Evolutionary conservation across 768 basidiomycete genomes (phyloP).

Genomic region (Lactarius evosmus): DNA sequence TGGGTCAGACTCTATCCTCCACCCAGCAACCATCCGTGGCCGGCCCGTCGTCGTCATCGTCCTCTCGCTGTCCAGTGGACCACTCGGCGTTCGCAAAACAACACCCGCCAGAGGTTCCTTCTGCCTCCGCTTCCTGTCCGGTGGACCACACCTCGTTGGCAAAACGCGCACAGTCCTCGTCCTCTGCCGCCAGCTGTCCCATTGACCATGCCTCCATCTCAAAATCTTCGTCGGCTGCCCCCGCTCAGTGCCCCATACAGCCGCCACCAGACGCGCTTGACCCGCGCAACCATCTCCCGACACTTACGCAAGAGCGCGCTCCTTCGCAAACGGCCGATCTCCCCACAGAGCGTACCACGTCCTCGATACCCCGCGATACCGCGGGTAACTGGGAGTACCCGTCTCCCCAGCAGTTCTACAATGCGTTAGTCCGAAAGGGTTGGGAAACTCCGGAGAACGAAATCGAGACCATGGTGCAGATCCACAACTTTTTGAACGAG

Average conservation of each 20-base stretch:
- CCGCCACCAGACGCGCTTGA: constrained; percentile 60
- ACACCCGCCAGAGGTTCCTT: constrained; percentile 13
- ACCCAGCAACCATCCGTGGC: constrained; percentile 2
- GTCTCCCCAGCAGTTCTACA: constrained; percentile 96
- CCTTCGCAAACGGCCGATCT: constrained; percentile 56
- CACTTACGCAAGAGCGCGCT: constrained; percentile 66
- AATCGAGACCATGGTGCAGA: constrained; percentile 95
- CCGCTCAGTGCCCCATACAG: constrained; percentile 61
- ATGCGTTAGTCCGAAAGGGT: constrained; percentile 92
- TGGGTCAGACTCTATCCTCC: constrained; percentile 24
- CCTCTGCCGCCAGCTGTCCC: constrained; percentile 38
- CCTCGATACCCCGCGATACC: constrained; percentile 78
- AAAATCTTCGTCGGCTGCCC: constrained; percentile 19
- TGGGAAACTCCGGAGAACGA: constrained; percentile 97
- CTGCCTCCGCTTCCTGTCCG: constrained; percentile 28
- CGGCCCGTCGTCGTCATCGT: constrained; percentile 24
- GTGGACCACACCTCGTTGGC: constrained; percentile 21
- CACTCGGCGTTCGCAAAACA: constrained; percentile 21
- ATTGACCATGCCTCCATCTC: constrained; percentile 35
- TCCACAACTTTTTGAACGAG: constrained; percentile 98
- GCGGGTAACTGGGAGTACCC: constrained; percentile 86
- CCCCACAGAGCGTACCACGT: constrained; percentile 70
- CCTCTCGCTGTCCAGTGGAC: constrained; percentile 27
- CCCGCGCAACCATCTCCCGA: constrained; percentile 83
- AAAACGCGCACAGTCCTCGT: constrained; percentile 24